A percentile compares a stretch with the other conserved stretches of the same genome.
phyloP scores from a whole-genome alignment of 129 eudicot species.

The Artemisia annua region DNA sequence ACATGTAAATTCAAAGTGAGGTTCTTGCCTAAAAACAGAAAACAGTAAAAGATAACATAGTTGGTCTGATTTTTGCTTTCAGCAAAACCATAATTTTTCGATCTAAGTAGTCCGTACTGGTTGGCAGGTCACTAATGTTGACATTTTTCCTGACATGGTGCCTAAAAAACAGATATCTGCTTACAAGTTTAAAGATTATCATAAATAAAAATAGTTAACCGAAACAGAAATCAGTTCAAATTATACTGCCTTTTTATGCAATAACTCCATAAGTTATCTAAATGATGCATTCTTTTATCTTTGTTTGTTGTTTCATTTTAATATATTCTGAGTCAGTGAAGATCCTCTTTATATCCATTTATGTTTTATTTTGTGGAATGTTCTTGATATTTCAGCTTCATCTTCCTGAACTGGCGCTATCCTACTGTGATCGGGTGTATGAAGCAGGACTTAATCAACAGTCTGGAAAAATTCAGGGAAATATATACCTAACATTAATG shows the following conservation, averaged over 20 bases:
- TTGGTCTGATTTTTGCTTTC: neutral
- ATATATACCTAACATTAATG: constrained; percentile 71
- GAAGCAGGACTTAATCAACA: constrained; percentile 69
- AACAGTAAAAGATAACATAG: neutral
- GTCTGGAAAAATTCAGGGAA: constrained; percentile 57
- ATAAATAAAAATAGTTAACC: neutral
- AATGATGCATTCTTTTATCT: neutral
- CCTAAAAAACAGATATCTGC: too few relatives aligned
- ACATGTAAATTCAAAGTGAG: neutral
- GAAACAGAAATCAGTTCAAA: neutral
- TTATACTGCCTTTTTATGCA: neutral
- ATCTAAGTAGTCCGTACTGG: neutral
- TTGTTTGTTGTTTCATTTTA: neutral
- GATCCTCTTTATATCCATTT: neutral
- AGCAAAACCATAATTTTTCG: neutral
- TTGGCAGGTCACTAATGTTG: neutral
- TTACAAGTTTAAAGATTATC: neutral
- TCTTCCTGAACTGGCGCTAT: constrained; percentile 89
- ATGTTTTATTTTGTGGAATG: neutral
- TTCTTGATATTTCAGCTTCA: constrained; percentile 57
- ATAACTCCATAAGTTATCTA: neutral
- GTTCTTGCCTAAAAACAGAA: neutral
- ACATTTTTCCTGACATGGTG: neutral
- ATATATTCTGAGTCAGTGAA: neutral
- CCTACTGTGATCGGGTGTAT: constrained; percentile 89